Evolutionary conservation across 78 protist species (phyloP).

Genomic region (Guillardia theta): DNA sequence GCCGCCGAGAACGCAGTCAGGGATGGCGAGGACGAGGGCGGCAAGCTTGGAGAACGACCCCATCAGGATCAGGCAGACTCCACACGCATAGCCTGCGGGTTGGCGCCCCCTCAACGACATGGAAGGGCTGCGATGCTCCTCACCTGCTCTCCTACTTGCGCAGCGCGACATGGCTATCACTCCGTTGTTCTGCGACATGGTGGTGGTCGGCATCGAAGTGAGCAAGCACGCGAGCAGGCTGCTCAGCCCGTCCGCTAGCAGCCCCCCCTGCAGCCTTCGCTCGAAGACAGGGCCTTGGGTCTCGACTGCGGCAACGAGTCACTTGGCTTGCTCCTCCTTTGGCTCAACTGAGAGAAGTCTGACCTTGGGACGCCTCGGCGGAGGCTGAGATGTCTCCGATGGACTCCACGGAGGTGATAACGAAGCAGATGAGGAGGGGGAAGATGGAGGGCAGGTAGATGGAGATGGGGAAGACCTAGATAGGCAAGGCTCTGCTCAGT

Average conservation of each 20-base stretch:
- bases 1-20: conserved; percentile 46
- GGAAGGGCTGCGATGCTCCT: no score
- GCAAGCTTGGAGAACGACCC: not conserved
- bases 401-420: conserved; percentile 41
- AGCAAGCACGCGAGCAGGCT: not conserved
- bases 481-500: no score
- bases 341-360: not conserved
- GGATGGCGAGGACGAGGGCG: not conserved
- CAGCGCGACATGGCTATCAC: conserved; percentile 18
- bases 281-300: not conserved
- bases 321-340: not conserved
- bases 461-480: not conserved
- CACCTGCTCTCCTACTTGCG: conserved; percentile 41
- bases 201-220: conserved; percentile 38
- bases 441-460: not conserved
- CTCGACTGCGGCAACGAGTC: not conserved
- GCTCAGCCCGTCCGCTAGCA: conserved; percentile 42
- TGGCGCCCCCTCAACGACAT: no score
- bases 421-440: conserved; percentile 30
- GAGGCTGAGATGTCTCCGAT: conserved; percentile 15
- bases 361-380: not conserved
- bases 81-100: conserved; percentile 36
- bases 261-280: conserved; percentile 42
- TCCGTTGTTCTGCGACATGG: conserved; percentile 50
- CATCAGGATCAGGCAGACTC: not conserved